Evolutionary conservation across 441 rosid genomes (phyloP), one percentile per base, ranked within the genome.

Genomic region (Daphne laureola): DNA sequence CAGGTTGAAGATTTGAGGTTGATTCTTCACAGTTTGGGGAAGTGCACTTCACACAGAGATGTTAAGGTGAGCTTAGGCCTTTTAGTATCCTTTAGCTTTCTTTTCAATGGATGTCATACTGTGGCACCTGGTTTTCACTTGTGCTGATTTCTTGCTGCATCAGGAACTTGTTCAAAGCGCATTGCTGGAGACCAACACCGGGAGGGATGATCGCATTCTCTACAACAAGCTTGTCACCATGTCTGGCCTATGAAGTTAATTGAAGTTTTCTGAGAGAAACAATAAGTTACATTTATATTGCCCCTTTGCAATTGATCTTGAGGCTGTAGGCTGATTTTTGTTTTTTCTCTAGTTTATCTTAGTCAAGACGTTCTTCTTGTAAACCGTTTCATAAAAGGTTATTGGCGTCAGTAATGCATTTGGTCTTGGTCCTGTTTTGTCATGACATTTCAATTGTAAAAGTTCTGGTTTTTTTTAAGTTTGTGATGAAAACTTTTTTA

Each of bases 91-190:
- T 57, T 26, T 27, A 4, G 58, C 5, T 45, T 12, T 4, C 41
- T 53, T 62, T 46, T 31, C 38, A 31, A 31, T 31, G 38, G 38
- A 16, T 45, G 17, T 45, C 18, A 35, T 27, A 14, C 21, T 26
- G 17, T 17, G 59, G 41, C 2, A 5, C 9, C 12, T 46, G 12
- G 43, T 62, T 21, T 21, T 21, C 41, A 38, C 49, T 17, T 4
- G 45, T 58, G 16, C n/a, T 56, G 50, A 23, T 47, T 3, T 8
- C 53, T 54, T 36, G 17, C 18, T 54, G 42, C 50, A 62, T 62
- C 79, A 93, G 99, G 99, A 93, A 59, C 86, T 93, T 17, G 99
- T 81, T 70, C 95, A 84, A 60, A 83, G 93, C 68, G 97, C 97
- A 11, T 73, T 85, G 67, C 63, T 90, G 46, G 93, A 85, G 82